A percentile compares a stretch with the other conserved stretches of the same genome.
Evolutionary conservation across 176 grass and related monocot genomes (phyloP).

Genomic region (Calamus simplicifolius): DNA sequence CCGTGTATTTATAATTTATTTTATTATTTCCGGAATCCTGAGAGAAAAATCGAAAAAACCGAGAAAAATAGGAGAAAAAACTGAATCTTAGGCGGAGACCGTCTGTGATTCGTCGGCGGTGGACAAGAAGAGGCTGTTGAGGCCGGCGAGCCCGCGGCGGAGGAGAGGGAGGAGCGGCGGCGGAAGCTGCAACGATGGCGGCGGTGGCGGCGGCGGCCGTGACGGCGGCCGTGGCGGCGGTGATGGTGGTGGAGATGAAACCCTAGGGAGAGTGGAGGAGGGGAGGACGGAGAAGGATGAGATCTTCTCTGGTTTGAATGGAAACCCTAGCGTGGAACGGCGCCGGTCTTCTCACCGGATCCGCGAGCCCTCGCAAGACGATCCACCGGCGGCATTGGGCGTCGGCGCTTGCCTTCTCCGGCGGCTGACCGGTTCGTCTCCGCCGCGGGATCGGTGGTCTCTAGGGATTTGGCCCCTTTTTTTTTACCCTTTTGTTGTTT

Average conservation of each 20-base stretch:
- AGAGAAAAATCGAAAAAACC: slow-evolving; percentile 15
- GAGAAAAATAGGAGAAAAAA: slow-evolving; percentile 18
- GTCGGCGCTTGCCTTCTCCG: background rate
- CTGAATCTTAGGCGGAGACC: background rate
- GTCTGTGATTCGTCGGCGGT: background rate
- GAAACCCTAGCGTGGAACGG: slow-evolving; percentile 3
- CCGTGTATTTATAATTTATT: slow-evolving; percentile 3
- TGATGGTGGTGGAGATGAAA: slow-evolving; percentile 7
- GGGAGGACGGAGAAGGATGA: slow-evolving; percentile 3
- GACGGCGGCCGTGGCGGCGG: slow-evolving; percentile 5
- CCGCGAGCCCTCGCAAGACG: background rate
- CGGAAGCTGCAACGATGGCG: slow-evolving; percentile 11
- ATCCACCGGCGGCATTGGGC: background rate
- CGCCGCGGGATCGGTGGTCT: background rate
- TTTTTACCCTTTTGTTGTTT: no score
- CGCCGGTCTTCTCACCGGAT: background rate
- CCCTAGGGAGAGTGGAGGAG: background rate
- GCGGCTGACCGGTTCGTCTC: background rate
- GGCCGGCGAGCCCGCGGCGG: background rate
- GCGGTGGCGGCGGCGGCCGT: background rate
- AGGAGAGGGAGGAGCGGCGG: slow-evolving; percentile 16
- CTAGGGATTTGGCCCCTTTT: slow-evolving; percentile 24
- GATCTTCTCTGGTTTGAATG: slow-evolving; percentile 5
- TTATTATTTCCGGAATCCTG: slow-evolving; percentile 7
- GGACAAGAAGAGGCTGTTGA: background rate